Conservation (phyloP, 1,284 basidiomycete species). For the Sanghuangporus baumii region DNA sequence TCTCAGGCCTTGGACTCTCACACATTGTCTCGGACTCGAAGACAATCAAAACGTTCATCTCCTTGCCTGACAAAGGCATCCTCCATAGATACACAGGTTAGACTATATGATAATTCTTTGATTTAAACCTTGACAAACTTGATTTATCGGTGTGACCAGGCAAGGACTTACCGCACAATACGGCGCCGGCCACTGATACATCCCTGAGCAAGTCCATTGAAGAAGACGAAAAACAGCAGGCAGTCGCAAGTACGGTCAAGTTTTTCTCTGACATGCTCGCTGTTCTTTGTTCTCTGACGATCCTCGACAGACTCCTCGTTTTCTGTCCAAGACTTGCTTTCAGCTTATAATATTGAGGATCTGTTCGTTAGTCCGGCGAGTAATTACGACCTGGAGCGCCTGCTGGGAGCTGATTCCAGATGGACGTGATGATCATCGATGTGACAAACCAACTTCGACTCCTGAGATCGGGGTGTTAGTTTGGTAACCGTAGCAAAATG, state of each 20-base stretch:
- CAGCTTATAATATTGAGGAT: neutral
- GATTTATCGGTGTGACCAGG: neutral
- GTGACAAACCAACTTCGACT: neutral
- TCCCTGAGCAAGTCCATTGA: slow-evolving; percentile 30
- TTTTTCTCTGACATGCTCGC: neutral
- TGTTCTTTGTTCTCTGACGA: neutral
- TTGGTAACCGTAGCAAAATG: no score
- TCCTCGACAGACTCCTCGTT: neutral
- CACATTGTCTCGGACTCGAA: slow-evolving; percentile 12
- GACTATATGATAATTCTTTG: neutral
- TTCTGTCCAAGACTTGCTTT: neutral
- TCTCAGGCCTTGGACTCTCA: slow-evolving; percentile 3
- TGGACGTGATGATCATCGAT: neutral
- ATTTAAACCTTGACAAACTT: slow-evolving; percentile 19
- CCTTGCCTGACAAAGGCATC: slow-evolving; percentile 33
- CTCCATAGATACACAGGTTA: slow-evolving; percentile 30
- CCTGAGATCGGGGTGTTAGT: neutral
- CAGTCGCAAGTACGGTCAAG: slow-evolving; percentile 16
- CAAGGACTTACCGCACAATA: slow-evolving; percentile 29
- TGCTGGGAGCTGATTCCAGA: neutral
- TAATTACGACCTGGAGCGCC: neutral
- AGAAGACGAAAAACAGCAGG: slow-evolving; percentile 19
- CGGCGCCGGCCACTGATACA: slow-evolving; percentile 32
- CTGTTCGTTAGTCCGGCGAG: neutral
- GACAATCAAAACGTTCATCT: slow-evolving; percentile 32